Base-by-base conservation (phyloP, 1,284 basidiomycete genomes). In the Cutaneotrichosporon sp. region DNA sequence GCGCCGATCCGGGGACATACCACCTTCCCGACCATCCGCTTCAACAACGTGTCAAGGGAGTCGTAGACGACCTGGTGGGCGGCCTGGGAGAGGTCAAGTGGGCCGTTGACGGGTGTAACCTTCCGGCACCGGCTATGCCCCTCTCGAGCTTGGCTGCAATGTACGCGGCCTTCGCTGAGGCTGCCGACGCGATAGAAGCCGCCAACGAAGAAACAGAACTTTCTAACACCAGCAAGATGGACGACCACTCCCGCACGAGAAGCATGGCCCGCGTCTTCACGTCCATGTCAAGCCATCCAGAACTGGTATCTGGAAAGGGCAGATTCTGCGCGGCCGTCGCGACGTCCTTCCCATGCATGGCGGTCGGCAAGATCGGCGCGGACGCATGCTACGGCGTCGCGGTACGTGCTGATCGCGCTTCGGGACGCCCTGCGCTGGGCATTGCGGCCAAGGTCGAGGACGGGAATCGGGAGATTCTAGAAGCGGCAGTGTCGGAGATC, bases 31-130 rank as follows among this genome's bases (percentile, higher is more conserved):
- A 6, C 9, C 37, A 42, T 29, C 11, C 38, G 11, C 14, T 49
- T 10, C 48, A 49, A 31, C 17, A 19, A 20, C 38, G 32, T 10
- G 48, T 49, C 12, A 22, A 24, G 26, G 26, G n/a, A 5, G 38
- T 20, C 9, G 38, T 42, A 16, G 27, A 41, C 20, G 25, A 19
- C 5, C 34, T 35, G 2, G 35, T 34, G 3, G 46, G 46, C 3
- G 16, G 16, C 6, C 34, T 37, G 1, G 34, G 34, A 17, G 29
- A 49, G 16, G 27, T 41, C 6, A 7, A 6, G 9, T 52, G 51
- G 43, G 51, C 33, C 8, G 29, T 46, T 14, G 51, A 52, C 38
- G 51, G 51, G 37, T 52, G 51, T 25, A 46, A 52, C 27, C 51
- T 52, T 24, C 51, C 51, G 10, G 51, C 44, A 17, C 51, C 51